Percentiles rank a stretch among this genome's conserved stretches.
Conservation (phyloP, 2,329 filamentous ascomycete species). For the Sphaceloma murrayae region DNA sequence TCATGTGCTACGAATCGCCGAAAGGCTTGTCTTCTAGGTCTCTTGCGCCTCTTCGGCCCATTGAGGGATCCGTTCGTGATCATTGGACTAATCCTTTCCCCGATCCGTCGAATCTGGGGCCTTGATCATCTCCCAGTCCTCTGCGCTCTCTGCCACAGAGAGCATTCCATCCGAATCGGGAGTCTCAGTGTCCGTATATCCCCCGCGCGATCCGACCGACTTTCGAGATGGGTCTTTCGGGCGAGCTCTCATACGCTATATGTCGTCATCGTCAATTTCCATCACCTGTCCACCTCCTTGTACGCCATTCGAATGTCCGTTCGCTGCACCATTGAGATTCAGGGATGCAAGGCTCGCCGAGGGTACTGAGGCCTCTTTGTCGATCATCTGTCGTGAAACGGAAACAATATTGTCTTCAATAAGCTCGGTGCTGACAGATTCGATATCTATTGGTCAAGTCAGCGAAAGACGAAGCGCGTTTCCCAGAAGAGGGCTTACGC, state of each 20-base stretch:
- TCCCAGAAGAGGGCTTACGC: conserved; percentile 41
- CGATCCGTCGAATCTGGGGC: too few relatives aligned
- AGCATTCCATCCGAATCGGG: background rate
- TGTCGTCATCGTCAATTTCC: conserved; percentile 16
- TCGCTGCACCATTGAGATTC: conserved; percentile 35
- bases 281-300: conserved; percentile 43
- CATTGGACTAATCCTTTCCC: too few relatives aligned
- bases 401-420: conserved; percentile 99
- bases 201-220: background rate
- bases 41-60: too few relatives aligned
- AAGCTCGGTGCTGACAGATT: conserved; percentile 89
- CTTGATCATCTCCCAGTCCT: background rate
- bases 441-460: conserved; percentile 51
- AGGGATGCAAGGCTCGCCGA: conserved; percentile 42
- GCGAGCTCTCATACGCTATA: background rate
- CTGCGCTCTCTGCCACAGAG: background rate
- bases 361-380: conserved; percentile 93
- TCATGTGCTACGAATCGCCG: too few relatives aligned
- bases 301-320: conserved; percentile 30
- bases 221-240: too few relatives aligned
- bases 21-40: too few relatives aligned
- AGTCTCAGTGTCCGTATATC: background rate
- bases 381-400: conserved; percentile 98
- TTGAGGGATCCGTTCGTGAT: too few relatives aligned
- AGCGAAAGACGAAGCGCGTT: background rate